Conservation (phyloP, 1,284 basidiomycete genomes). For the Trichosporon sp. region DNA sequence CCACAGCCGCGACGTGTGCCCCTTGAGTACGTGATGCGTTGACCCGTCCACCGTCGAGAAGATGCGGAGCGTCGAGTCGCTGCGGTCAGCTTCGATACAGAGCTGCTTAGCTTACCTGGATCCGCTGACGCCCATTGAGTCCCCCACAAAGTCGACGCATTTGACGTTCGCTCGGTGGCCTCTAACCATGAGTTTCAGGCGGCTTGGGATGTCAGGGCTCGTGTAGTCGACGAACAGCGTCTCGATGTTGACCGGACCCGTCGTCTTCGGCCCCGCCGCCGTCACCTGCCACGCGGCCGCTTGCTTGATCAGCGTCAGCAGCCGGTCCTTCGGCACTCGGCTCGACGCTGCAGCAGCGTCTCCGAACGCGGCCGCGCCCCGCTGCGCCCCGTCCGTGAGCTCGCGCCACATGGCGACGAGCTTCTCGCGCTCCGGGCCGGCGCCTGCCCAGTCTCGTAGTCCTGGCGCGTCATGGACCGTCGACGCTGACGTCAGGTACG, state of each 20-base stretch:
- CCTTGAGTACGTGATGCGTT: slow-evolving; percentile 32
- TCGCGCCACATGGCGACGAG: slow-evolving; percentile 48
- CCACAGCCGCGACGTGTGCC: slow-evolving; percentile 52
- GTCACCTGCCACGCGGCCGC: slow-evolving; percentile 53
- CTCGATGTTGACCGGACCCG: slow-evolving; percentile 21
- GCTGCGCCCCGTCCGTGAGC: slow-evolving; percentile 29
- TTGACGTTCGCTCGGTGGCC: slow-evolving; percentile 53
- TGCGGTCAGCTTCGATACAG: slow-evolving; percentile 11
- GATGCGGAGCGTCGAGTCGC: slow-evolving; percentile 46
- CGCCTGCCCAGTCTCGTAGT: slow-evolving; percentile 53
- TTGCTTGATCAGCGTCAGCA: slow-evolving; percentile 50
- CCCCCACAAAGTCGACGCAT: slow-evolving; percentile 50
- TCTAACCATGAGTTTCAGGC: slow-evolving; percentile 31
- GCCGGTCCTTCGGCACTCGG: slow-evolving; percentile 47
- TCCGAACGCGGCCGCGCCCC: slow-evolving; percentile 8
- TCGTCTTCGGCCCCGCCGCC: slow-evolving; percentile 9
- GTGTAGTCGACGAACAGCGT: slow-evolving; percentile 44
- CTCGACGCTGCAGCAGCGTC: not conserved
- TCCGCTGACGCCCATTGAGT: slow-evolving; percentile 49
- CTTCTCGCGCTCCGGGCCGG: slow-evolving; percentile 43
- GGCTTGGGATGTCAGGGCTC: slow-evolving; percentile 34
- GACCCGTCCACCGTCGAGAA: slow-evolving; percentile 30
- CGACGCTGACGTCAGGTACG: slow-evolving; percentile 51
- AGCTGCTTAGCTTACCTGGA: slow-evolving; percentile 39
- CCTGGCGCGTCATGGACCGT: slow-evolving; percentile 53